phyloP scores from a whole-genome alignment of 2,329 filamentous ascomycete species.

The Colletotrichum orbiculare region DNA sequence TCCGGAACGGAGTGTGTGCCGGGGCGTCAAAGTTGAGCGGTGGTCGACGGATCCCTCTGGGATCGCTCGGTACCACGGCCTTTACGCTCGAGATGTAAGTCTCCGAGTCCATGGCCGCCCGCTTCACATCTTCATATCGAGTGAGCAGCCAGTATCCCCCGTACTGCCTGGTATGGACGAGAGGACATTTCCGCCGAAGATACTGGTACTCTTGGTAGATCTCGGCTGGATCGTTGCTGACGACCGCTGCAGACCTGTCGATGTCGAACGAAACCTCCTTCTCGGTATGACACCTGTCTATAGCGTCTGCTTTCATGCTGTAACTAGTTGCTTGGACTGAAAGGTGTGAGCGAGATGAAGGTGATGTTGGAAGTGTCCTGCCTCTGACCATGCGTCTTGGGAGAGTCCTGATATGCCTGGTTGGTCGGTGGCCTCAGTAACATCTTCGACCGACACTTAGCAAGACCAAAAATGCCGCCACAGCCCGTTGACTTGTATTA shows the following conservation, averaged over 20 bases:
- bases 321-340: no score
- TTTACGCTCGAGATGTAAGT: constrained; percentile 37
- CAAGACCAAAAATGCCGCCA: no score
- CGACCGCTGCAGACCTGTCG: constrained; percentile 36
- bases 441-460: no score
- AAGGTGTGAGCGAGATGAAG: no score
- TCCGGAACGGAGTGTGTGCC: constrained; percentile 39
- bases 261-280: constrained; percentile 25
- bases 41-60: constrained; percentile 36
- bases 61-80: constrained; percentile 37
- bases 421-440: no score
- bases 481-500: no score
- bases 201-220: constrained; percentile 38
- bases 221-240: constrained; percentile 36
- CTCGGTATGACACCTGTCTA: not conserved
- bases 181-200: constrained; percentile 36
- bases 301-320: not conserved
- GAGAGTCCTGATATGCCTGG: no score
- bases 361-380: no score
- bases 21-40: constrained; percentile 40
- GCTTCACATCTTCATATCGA: constrained; percentile 39
- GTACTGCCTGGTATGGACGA: constrained; percentile 38
- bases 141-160: constrained; percentile 40
- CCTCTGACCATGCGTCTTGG: no score
- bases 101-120: constrained; percentile 37